phyloP scores from a whole-genome alignment of 306 rosid species.

The Sechiopsis laciniata region DNA sequence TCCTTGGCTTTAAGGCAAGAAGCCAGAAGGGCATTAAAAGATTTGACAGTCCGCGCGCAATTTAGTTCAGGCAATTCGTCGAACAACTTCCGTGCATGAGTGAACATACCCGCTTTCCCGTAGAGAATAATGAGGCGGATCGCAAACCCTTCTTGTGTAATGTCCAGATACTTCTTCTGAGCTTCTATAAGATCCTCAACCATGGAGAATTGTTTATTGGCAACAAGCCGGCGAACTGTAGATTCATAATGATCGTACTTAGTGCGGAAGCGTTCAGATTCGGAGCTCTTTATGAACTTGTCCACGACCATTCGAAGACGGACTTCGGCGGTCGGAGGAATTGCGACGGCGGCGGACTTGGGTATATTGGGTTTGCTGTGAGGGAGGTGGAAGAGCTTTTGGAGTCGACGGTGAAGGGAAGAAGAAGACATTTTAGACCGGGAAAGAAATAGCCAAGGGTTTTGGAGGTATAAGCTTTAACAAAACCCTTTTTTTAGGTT shows the following conservation, averaged over 20 bases:
- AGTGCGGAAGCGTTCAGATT: slow-evolving; percentile 24
- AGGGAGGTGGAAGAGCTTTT: slow-evolving; percentile 24
- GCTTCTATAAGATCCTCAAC: slow-evolving; percentile 37
- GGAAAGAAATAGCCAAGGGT: too few relatives aligned
- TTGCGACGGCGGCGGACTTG: background rate
- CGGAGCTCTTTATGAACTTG: slow-evolving; percentile 30
- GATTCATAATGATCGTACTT: background rate
- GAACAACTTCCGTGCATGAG: slow-evolving; percentile 40
- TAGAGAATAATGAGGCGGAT: slow-evolving; percentile 39
- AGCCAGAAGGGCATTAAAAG: slow-evolving; percentile 36
- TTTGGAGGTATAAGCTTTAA: background rate
- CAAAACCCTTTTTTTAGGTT: too few relatives aligned
- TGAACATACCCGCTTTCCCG: slow-evolving; percentile 39
- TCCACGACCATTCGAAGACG: slow-evolving; percentile 24
- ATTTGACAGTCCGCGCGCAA: slow-evolving; percentile 28
- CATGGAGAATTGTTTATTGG: slow-evolving; percentile 32
- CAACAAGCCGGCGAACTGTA: slow-evolving; percentile 34
- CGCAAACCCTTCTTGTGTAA: slow-evolving; percentile 38
- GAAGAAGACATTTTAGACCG: slow-evolving; percentile 10
- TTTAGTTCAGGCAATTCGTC: slow-evolving; percentile 44
- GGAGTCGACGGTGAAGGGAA: slow-evolving; percentile 27
- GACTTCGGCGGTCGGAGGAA: slow-evolving; percentile 11
- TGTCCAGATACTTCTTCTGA: slow-evolving; percentile 38
- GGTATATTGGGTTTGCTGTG: background rate
- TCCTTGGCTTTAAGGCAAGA: slow-evolving; percentile 31